These are phyloP conservation scores for Neurospora terricola DNA, from an alignment of 495 filamentous ascomycete species.

Conservation along the genomic window DNA sequence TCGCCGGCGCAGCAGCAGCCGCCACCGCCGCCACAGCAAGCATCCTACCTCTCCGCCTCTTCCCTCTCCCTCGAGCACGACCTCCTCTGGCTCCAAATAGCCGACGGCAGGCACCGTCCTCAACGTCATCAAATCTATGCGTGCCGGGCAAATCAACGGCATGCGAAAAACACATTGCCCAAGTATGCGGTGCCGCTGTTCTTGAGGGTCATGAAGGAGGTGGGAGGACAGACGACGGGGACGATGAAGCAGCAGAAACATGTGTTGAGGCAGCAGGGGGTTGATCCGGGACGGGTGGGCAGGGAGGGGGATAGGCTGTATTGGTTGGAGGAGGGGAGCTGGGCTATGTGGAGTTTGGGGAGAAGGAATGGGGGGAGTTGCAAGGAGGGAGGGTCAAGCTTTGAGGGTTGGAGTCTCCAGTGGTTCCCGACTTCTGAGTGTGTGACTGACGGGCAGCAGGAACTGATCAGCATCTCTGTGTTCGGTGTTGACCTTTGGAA, in stretches of 20 bases:
- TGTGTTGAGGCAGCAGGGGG: constrained; percentile 55
- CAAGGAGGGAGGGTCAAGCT: constrained; percentile 38
- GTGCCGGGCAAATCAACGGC: constrained; percentile 52
- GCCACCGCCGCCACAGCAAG: constrained; percentile 46
- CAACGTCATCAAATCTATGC: constrained; percentile 32
- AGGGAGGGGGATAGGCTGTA: constrained; percentile 48
- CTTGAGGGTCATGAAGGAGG: constrained; percentile 49
- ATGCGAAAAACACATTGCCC: constrained; percentile 48
- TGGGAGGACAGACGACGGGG: constrained; percentile 55
- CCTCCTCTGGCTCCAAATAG: constrained; percentile 39
- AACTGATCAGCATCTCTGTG: too few relatives aligned
- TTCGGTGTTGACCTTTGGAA: too few relatives aligned
- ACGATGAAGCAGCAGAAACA: constrained; percentile 86
- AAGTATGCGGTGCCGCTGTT: constrained; percentile 72
- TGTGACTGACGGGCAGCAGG: too few relatives aligned
- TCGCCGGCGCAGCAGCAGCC: constrained; percentile 35
- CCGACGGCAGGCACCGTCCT: constrained; percentile 33
- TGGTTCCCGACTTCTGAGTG: too few relatives aligned
- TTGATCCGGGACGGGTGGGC: constrained; percentile 49
- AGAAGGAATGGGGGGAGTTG: constrained; percentile 58
- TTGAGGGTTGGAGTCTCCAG: not conserved
- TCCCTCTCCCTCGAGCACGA: constrained; percentile 61
- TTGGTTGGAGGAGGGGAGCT: constrained; percentile 44
- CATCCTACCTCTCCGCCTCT: constrained; percentile 79
- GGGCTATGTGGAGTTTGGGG: constrained; percentile 58